Conservation (phyloP, 169 alveolate genomes). For the Eimeria brunetti region DNA sequence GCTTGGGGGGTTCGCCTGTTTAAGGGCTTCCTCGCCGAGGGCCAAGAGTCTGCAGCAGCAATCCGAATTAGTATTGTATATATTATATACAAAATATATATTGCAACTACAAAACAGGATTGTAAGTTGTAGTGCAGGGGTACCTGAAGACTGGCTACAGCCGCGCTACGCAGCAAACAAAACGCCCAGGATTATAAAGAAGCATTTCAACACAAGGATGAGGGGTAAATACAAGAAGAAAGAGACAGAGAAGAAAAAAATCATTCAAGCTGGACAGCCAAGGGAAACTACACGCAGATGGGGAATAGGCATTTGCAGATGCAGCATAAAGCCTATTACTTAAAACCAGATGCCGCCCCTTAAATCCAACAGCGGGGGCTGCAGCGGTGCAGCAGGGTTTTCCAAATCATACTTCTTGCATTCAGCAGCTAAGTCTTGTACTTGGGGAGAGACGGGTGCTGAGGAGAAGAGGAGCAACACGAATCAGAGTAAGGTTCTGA, state of each 20-base stretch:
- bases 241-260: neutral
- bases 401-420: slow-evolving; percentile 40
- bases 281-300: neutral
- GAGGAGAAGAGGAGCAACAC: slow-evolving; percentile 4
- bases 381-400: neutral
- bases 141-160: too few species aligned
- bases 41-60: slow-evolving; percentile 29
- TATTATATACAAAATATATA: too few species aligned
- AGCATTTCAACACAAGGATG: neutral
- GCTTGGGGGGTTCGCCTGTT: neutral
- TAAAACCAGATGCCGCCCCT: neutral
- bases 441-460: slow-evolving; percentile 59
- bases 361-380: neutral
- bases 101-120: too few species aligned
- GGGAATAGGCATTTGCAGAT: neutral
- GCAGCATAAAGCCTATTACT: neutral
- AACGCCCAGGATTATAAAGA: neutral
- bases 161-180: too few species aligned
- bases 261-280: neutral
- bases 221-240: neutral
- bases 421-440: slow-evolving; percentile 54
- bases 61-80: neutral
- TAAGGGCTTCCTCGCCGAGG: slow-evolving; percentile 11
- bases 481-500: neutral
- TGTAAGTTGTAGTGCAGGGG: too few species aligned